Evolutionary conservation across 1,284 basidiomycete genomes (phyloP), one percentile per base, ranked within the genome.

Genomic region (Irpex lacteus): DNA sequence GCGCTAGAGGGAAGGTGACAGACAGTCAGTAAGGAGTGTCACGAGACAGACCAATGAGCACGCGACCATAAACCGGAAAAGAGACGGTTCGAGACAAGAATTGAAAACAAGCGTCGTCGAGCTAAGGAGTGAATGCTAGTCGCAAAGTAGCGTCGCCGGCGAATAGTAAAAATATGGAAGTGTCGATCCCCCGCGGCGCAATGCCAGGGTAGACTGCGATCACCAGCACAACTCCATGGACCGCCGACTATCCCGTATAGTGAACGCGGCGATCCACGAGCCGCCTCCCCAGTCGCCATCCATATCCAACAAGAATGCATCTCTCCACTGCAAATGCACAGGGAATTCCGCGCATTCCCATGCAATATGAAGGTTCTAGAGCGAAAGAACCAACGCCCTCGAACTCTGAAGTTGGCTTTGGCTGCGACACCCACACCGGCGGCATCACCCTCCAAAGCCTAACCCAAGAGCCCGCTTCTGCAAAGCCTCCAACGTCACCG

Each of bases 1-100:
- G 59, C 63, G 66, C 63, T 64, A 53, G 4, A 40, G 18, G 15
- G 9, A 52, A 50, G 19, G 19, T 55, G 57, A 19, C 11, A 66
- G 11, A 13, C 21, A 52, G 62, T 60, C 34, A 63, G 58, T 53
- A 59, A 40, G 9, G 19, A 11, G 54, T 56, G 54, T 56, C 54
- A 56, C 54, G n/a, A 36, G 54, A 56, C 54, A 34, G 7, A 21
- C 9, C 13, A 36, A 56, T 26, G 18, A 44, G 50, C 50, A 21
- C 50, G 5, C 5, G 50, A 52, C 19, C 50, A 52, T 18, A 40
- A 47, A 61, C 8, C 32, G 32, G 56, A 36, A 54, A 50, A 49
- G 11, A 54, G 50, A 18, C 26, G 40, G 40, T 44, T 44, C 40
- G 11, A 44, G 8, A 44, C 40, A 54, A 9, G 52, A 57, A 57